These are phyloP conservation scores for Aquilaria agallochum DNA, from an alignment of 441 rosid species.

Conservation along the genomic window DNA sequence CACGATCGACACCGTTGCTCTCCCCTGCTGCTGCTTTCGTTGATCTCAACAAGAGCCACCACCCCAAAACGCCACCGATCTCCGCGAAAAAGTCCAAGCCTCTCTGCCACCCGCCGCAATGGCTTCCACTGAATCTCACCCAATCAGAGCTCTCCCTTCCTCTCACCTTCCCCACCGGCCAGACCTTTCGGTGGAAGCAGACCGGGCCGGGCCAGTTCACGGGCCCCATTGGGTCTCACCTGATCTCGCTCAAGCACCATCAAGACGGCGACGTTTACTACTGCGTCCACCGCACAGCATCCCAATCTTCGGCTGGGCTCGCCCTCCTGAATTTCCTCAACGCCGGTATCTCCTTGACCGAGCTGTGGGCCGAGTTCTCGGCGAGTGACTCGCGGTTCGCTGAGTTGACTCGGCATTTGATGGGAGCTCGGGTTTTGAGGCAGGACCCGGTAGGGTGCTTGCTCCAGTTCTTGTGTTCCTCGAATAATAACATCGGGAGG, in stretches of 20 bases:
- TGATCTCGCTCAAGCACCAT: conserved; percentile 70
- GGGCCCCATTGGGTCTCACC: conserved; percentile 77
- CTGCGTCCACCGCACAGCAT: conserved; percentile 45
- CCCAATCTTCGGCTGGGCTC: conserved; percentile 40
- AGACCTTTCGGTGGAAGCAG: conserved; percentile 94
- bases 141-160: conserved; percentile 66
- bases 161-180: conserved; percentile 93
- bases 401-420: conserved; percentile 48
- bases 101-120: conserved; percentile 14
- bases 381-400: conserved; percentile 59
- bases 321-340: conserved; percentile 85
- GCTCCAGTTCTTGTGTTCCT: conserved; percentile 83
- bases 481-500: conserved; percentile 81
- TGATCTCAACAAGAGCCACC: conserved; percentile 20
- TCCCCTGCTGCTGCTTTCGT: conserved; percentile 17
- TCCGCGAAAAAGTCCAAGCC: conserved; percentile 18
- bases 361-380: conserved; percentile 71
- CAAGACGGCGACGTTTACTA: conserved; percentile 46
- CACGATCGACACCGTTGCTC: conserved; percentile 29
- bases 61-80: conserved; percentile 36
- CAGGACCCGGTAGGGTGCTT: conserved; percentile 91
- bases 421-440: conserved; percentile 84
- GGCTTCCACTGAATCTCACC: conserved; percentile 55
- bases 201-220: conserved; percentile 70
- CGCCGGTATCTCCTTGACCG: conserved; percentile 39